A percentile compares a stretch with the other conserved stretches of the same genome.
These are phyloP conservation scores for Saussurea involucrata DNA, from an alignment of 129 eudicot genomes.

Conservation along the genomic window DNA sequence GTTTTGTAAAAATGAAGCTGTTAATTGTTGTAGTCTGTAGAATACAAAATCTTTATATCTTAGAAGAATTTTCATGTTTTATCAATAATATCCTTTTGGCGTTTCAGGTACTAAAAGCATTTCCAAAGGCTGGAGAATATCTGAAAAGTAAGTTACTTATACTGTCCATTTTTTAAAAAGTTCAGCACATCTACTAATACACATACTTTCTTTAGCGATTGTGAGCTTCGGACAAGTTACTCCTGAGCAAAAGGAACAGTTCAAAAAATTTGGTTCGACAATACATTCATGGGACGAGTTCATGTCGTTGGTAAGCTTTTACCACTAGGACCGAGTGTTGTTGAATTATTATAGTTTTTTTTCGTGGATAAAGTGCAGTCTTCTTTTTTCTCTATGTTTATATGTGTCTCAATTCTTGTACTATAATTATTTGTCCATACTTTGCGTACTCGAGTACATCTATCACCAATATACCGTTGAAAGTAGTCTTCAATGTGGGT, in stretches of 20 bases:
- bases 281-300: conserved; percentile 88
- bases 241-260: conserved; percentile 63
- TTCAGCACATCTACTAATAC: conserved; percentile 8
- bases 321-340: not conserved
- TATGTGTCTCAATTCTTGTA: not conserved
- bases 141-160: conserved; percentile 67
- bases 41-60: conserved; percentile 3
- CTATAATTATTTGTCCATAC: not conserved
- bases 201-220: conserved; percentile 43
- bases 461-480: not conserved
- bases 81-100: conserved; percentile 13
- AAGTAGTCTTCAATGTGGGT: not conserved
- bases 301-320: conserved; percentile 62
- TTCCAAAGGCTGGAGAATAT: conserved; percentile 63
- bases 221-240: conserved; percentile 86
- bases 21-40: not conserved
- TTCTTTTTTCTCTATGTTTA: not conserved
- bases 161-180: not conserved
- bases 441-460: not conserved
- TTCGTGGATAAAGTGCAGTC: not conserved
- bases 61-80: not conserved
- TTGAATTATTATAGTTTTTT: not conserved
- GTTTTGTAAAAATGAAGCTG: not conserved
- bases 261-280: conserved; percentile 55
- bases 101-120: conserved; percentile 71